These are phyloP conservation scores for Beauveria sp. DNA, from an alignment of 2,329 filamentous ascomycete species.

Conservation along the genomic window DNA sequence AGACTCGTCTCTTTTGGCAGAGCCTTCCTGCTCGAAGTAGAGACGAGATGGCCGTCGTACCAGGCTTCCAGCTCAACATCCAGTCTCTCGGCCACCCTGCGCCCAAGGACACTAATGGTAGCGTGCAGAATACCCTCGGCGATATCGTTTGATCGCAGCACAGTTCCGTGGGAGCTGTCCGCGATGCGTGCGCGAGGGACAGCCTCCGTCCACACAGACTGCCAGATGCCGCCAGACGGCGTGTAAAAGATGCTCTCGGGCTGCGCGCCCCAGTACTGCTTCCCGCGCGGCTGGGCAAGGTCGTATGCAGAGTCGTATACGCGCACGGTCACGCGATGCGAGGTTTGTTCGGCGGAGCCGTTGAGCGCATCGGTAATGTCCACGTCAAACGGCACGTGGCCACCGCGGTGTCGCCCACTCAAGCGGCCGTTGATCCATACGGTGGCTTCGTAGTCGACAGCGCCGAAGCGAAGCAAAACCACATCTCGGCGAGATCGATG, in stretches of 20 bases:
- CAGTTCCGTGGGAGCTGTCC: constrained; percentile 49
- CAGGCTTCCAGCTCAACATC: too few relatives aligned
- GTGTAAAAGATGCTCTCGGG: constrained; percentile 55
- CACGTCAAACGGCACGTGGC: constrained; percentile 51
- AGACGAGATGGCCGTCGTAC: too few relatives aligned
- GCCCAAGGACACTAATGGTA: too few relatives aligned
- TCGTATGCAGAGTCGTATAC: constrained; percentile 59
- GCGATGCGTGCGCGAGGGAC: constrained; percentile 45
- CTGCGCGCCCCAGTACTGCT: constrained; percentile 57
- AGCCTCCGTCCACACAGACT: constrained; percentile 48
- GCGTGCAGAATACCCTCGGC: constrained; percentile 13
- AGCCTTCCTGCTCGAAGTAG: too few relatives aligned
- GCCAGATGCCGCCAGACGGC: constrained; percentile 50
- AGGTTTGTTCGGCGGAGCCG: constrained; percentile 14
- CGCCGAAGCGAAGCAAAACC: too few relatives aligned
- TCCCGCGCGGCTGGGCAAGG: constrained; percentile 56
- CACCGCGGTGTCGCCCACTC: constrained; percentile 48
- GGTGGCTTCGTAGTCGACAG: constrained; percentile 49
- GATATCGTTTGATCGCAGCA: constrained; percentile 48
- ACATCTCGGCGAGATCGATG: too few relatives aligned
- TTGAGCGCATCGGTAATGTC: constrained; percentile 45
- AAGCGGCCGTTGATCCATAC: constrained; percentile 47
- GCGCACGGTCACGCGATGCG: constrained; percentile 39
- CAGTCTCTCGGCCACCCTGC: too few relatives aligned
- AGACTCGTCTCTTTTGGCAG: too few relatives aligned